Percentiles rank a stretch among this genome's conserved stretches.
Conservation (phyloP, 2,329 filamentous ascomycete species). For the Calonectria hongkongensis region DNA sequence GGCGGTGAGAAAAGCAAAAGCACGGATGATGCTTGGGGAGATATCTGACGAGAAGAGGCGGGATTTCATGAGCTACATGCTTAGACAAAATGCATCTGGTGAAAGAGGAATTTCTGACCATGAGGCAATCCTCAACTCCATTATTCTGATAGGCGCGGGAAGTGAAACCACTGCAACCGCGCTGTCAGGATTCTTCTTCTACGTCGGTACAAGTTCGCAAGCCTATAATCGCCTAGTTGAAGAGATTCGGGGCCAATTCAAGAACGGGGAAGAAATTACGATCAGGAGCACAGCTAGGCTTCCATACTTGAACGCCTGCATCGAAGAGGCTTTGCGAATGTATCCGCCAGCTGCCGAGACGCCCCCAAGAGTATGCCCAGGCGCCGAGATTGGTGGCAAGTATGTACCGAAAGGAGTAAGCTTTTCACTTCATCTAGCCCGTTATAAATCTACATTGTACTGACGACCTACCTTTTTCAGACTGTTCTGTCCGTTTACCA, state of each 20-base stretch:
- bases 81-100: background rate
- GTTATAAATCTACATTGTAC: too few relatives aligned
- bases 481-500: background rate
- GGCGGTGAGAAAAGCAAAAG: background rate
- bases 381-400: background rate
- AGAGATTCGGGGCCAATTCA: background rate
- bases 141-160: background rate
- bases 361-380: background rate
- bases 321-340: background rate
- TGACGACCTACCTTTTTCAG: too few relatives aligned
- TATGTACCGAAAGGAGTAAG: background rate
- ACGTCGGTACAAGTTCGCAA: background rate
- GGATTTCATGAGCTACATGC: background rate
- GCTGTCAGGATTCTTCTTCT: background rate
- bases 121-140: background rate
- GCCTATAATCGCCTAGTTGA: background rate
- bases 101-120: background rate
- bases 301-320: background rate
- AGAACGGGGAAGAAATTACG: background rate
- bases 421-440: too few relatives aligned
- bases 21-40: background rate
- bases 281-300: background rate
- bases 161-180: background rate
- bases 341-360: background rate
- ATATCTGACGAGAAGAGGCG: background rate